Evolutionary conservation across 1,284 basidiomycete species (phyloP).

Genomic region (Sphaerobolus stellatus): DNA sequence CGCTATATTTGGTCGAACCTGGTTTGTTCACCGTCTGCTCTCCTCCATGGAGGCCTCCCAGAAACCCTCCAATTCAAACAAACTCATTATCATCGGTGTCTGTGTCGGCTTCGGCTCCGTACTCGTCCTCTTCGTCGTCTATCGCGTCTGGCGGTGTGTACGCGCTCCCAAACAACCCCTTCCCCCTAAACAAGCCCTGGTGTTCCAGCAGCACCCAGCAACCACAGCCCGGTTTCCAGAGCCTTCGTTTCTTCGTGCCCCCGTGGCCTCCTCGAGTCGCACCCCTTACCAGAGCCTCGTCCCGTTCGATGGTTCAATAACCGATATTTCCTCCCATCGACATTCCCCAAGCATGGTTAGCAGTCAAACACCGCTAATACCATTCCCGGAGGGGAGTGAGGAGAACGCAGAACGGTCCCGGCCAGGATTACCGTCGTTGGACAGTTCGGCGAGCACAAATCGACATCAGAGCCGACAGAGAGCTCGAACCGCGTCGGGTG

Average conservation of each 20-base stretch:
- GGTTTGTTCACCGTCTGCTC: too few relatives aligned
- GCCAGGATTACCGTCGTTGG: neutral
- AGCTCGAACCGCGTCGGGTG: neutral
- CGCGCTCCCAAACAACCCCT: conserved; percentile 1
- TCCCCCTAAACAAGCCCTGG: conserved; percentile 8
- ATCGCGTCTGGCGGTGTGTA: conserved; percentile 4
- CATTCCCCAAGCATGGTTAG: conserved; percentile 4
- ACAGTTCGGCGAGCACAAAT: neutral
- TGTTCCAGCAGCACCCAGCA: conserved; percentile 2
- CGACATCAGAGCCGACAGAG: neutral
- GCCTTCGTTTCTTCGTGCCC: too few relatives aligned
- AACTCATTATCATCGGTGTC: conserved; percentile 5
- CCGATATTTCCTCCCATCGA: neutral
- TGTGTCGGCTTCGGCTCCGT: neutral
- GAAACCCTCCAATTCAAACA: too few relatives aligned
- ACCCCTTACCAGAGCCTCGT: neutral
- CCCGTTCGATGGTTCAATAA: neutral
- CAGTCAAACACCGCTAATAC: conserved; percentile 4
- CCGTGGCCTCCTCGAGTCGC: too few relatives aligned
- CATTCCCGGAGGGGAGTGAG: neutral
- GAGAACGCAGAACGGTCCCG: neutral
- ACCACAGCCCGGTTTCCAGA: neutral
- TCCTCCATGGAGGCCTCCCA: too few relatives aligned
- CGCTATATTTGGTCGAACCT: too few relatives aligned
- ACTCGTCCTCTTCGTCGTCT: neutral